Base-by-base conservation (phyloP, 345 rosid species). In the Populus pruinosa region DNA sequence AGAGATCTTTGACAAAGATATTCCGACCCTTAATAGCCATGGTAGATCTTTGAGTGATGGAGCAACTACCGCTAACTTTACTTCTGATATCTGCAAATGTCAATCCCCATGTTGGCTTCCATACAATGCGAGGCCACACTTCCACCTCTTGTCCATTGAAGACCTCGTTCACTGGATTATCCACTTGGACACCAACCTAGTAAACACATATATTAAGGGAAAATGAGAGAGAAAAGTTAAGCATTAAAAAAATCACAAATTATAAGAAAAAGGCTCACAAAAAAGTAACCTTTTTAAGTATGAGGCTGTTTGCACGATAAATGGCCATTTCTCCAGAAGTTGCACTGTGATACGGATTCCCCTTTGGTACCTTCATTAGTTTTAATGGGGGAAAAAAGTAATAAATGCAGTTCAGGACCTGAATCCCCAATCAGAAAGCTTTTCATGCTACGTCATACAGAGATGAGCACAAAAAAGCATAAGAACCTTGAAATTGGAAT, bases 271-370 rank as follows among this genome's bases (percentile, higher is more conserved):
- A 43, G 36, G 43, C 47, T 21, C 7, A 2, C 14, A 1, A 27
- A 64, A 38, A 62, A 47, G 10, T 9, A 75, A 87, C 98, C 94
- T 88, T 80, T 83, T 80, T 89, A 72, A 94, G 97, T 76, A 92
- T 89, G 67, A 83, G 93, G 83, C 90, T 85, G 82, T 92, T 88
- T 53, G 97, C 93, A 62, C 90, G 86, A 80, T 94, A 94, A 76
- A 94, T 85, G 20, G 94, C 92, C 93, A 88, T 91, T 91, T 94
- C 98, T 79, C 98, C 98, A 33, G 98, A 94, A 80, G 96, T 94
- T 80, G 97, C 97, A 79, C 98, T 94, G 62, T 94, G 98, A 77
- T 92, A 92, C 75, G 98, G 98, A 77, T 94, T 94, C 38, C 98
- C 97, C 71, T 91, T 94, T 8, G 97, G 97, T 71, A 94, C 93